These are phyloP conservation scores for Trichoderma citrinoviride DNA, from an alignment of 2,329 filamentous ascomycete genomes.

Conservation along the genomic window DNA sequence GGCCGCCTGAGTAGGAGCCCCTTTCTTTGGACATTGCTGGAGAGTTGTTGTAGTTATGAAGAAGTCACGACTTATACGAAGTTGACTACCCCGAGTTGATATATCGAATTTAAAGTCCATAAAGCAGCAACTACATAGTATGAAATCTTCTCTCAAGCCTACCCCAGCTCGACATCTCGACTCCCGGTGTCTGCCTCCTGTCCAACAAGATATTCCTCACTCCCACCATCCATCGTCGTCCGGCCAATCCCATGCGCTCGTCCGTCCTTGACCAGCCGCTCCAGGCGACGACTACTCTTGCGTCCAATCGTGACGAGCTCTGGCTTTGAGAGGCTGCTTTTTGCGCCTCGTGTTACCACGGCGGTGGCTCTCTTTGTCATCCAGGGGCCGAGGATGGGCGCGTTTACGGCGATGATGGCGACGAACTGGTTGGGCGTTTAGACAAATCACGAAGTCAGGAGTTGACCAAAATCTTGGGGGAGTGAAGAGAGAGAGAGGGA, in stretches of 20 bases:
- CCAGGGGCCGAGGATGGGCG: constrained; percentile 29
- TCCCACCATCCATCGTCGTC: constrained; percentile 27
- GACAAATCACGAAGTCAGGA: no score
- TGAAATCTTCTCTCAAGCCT: no score
- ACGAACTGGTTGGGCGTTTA: no score
- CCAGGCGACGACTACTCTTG: constrained; percentile 24
- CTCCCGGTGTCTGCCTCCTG: neutral
- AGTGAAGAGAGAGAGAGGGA: no score
- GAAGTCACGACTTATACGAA: neutral
- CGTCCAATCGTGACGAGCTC: constrained; percentile 27
- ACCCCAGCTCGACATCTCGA: neutral
- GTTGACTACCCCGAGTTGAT: no score
- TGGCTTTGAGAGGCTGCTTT: neutral
- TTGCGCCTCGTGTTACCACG: constrained; percentile 3
- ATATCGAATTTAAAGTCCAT: no score
- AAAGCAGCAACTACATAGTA: no score
- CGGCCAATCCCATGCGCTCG: constrained; percentile 23
- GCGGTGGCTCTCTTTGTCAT: constrained; percentile 24
- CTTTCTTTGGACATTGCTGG: neutral
- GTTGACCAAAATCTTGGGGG: no score
- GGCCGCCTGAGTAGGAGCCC: constrained; percentile 15
- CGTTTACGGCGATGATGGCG: constrained; percentile 28
- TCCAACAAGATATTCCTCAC: constrained; percentile 26
- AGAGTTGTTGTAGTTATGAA: neutral
- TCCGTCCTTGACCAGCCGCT: constrained; percentile 24